Evolutionary conservation across 805 yeast genomes (phyloP).

Genomic region (Maudiozyma serrabonitensis): DNA sequence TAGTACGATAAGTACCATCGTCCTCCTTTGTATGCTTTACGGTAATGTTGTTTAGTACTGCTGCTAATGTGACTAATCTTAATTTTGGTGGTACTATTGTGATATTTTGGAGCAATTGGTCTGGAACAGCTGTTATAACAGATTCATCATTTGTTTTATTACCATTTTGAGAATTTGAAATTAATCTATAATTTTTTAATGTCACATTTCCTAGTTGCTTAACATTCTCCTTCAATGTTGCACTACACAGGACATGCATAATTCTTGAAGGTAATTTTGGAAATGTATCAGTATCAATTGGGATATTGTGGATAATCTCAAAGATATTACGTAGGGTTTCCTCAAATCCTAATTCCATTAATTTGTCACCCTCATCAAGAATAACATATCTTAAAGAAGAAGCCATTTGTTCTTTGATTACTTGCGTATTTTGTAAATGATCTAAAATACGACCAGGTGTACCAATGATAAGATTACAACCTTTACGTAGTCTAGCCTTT

Average conservation of each 20-base stretch:
- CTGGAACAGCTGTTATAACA: constrained; percentile 71
- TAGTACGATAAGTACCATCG: constrained; percentile 41
- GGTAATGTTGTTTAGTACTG: constrained; percentile 45
- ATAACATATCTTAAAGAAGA: constrained; percentile 77
- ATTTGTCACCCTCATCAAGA: constrained; percentile 91
- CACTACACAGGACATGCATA: constrained; percentile 82
- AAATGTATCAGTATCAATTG: constrained; percentile 31
- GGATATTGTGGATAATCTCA: constrained; percentile 42
- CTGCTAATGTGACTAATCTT: constrained; percentile 72
- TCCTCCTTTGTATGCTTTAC: constrained; percentile 14
- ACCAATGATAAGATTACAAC: constrained; percentile 90
- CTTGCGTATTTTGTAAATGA: constrained; percentile 82
- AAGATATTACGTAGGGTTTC: constrained; percentile 79
- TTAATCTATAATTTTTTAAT: constrained; percentile 62
- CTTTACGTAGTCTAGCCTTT: constrained; percentile 90
- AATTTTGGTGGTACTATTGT: constrained; percentile 88
- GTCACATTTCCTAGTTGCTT: constrained; percentile 72
- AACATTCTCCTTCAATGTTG: constrained; percentile 79
- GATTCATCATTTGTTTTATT: constrained; percentile 13
- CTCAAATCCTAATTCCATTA: constrained; percentile 94
- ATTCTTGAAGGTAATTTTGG: constrained; percentile 59
- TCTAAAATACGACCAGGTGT: constrained; percentile 96
- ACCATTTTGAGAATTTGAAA: constrained; percentile 31
- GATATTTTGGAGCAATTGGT: constrained; percentile 73
- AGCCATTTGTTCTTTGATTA: constrained; percentile 46